Conservation (phyloP, 306 rosid genomes). For the Acacia crassicarpa region DNA sequence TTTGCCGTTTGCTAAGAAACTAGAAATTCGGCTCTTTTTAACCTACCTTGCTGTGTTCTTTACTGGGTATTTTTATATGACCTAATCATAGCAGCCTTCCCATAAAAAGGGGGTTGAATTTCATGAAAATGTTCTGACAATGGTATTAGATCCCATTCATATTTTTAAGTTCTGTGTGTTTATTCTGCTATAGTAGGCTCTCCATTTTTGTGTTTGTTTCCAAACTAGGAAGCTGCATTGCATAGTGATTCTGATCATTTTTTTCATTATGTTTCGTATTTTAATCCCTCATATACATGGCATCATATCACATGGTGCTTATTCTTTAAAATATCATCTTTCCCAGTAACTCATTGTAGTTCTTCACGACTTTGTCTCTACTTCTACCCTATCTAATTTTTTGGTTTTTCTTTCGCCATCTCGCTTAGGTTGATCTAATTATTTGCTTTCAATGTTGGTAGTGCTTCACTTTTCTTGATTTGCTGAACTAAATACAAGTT, state of each 20-base stretch:
- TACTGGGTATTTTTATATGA: background rate
- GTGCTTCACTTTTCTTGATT: background rate
- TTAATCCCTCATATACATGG: background rate
- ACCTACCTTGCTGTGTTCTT: background rate
- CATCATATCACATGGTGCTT: background rate
- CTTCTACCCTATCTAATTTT: background rate
- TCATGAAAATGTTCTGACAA: too few relatives aligned
- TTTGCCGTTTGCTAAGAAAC: background rate
- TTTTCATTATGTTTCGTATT: background rate
- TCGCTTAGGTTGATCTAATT: background rate
- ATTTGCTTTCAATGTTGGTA: conserved; percentile 4
- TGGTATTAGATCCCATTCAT: background rate
- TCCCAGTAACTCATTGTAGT: background rate
- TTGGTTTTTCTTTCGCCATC: background rate
- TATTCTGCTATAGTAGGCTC: background rate
- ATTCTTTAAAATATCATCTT: background rate
- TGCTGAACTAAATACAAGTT: conserved; percentile 14
- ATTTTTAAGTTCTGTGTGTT: background rate
- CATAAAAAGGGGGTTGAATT: background rate
- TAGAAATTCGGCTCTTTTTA: background rate
- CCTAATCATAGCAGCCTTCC: background rate
- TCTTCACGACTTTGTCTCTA: background rate
- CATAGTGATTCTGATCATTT: background rate
- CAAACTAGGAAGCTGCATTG: background rate
- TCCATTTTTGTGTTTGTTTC: background rate